Evolutionary conservation across 2,329 filamentous ascomycete genomes (phyloP).

Genomic region (Venturiaceae sp.): DNA sequence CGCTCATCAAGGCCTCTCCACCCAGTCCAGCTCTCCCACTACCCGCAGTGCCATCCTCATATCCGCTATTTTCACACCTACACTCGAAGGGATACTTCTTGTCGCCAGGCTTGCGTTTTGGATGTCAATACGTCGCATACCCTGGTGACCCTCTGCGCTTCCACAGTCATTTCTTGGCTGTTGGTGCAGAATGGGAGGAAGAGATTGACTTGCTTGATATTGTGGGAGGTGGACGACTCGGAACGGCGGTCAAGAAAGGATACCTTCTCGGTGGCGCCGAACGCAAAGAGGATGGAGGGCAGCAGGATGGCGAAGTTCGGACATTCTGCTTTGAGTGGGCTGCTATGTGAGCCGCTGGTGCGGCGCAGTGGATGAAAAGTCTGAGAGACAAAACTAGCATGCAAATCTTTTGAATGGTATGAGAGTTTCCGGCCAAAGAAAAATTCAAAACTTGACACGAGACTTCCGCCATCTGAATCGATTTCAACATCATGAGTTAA

Average conservation of each 20-base stretch:
- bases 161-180: conserved; percentile 87
- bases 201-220: conserved; percentile 77
- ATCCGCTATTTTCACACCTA: conserved; percentile 71
- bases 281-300: conserved; percentile 30
- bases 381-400: background rate
- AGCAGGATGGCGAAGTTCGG: conserved; percentile 37
- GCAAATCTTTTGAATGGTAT: background rate
- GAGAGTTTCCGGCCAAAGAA: background rate
- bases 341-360: conserved; percentile 57
- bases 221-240: conserved; percentile 75
- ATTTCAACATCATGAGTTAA: too few species aligned
- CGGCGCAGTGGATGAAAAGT: background rate
- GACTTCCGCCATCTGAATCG: too few species aligned
- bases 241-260: conserved; percentile 93
- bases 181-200: conserved; percentile 79
- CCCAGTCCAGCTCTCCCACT: conserved; percentile 10
- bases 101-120: conserved; percentile 87
- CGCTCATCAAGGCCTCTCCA: conserved; percentile 8
- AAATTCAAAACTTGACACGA: too few species aligned
- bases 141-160: conserved; percentile 91
- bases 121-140: conserved; percentile 89
- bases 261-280: conserved; percentile 66
- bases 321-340: conserved; percentile 91
- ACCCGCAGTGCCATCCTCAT: conserved; percentile 41
- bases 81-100: conserved; percentile 75